Evolutionary conservation across 208 protist species (phyloP).

Genomic region (Crithidia brevicula): DNA sequence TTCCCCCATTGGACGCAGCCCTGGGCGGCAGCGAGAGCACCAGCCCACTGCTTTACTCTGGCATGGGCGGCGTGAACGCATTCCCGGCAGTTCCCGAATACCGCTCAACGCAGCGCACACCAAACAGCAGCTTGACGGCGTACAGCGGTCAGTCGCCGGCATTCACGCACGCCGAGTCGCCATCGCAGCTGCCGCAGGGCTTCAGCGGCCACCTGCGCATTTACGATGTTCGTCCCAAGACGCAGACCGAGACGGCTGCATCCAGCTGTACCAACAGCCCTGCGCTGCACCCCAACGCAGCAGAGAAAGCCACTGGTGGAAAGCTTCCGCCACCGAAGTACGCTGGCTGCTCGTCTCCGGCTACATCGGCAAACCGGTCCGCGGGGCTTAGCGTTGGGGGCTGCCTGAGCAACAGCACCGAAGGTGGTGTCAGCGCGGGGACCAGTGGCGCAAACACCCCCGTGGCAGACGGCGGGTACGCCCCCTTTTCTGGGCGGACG

Average conservation of each 20-base stretch:
- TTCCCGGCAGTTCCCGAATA: conserved; percentile 41
- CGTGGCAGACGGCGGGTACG: conserved; percentile 23
- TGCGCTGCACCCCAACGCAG: conserved; percentile 10
- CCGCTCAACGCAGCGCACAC: conserved; percentile 22
- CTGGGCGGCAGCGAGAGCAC: conserved; percentile 16
- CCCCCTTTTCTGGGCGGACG: conserved; percentile 4
- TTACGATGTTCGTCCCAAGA: conserved; percentile 48
- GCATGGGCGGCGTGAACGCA: conserved; percentile 12
- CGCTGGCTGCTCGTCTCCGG: conserved; percentile 12
- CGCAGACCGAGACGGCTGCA: conserved; percentile 21
- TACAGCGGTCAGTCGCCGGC: conserved; percentile 16
- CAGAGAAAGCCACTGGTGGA: conserved; percentile 11
- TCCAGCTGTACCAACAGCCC: conserved; percentile 32
- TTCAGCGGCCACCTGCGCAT: conserved; percentile 42
- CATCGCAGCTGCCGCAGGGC: conserved; percentile 20
- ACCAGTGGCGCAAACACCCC: conserved; percentile 39
- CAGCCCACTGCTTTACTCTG: conserved; percentile 32
- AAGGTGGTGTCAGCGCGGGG: conserved; percentile 26
- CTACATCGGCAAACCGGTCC: conserved; percentile 8
- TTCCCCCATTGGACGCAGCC: conserved; percentile 21
- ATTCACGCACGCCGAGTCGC: conserved; percentile 26
- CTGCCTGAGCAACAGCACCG: conserved; percentile 34
- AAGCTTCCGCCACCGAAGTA: conserved; percentile 24
- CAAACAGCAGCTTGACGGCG: conserved; percentile 22
- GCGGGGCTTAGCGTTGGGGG: conserved; percentile 1